Evolutionary conservation across 768 basidiomycete genomes (phyloP).

Genomic region (Tylopilus sp.): DNA sequence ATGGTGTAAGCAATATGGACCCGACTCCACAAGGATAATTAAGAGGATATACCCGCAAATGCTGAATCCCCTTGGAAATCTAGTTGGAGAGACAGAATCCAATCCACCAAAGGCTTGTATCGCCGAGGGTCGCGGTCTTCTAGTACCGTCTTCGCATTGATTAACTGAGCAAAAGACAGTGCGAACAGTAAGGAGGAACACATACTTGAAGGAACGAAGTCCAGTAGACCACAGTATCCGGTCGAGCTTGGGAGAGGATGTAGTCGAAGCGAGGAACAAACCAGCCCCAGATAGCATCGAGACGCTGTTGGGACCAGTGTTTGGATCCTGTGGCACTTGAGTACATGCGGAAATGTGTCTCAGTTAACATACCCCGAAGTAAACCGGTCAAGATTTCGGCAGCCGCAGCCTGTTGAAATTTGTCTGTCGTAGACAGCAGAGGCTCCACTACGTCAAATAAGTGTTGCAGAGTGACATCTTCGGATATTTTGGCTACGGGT

Average conservation of each 20-base stretch:
- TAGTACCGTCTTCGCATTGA: constrained; percentile 43
- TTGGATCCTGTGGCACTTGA: constrained; percentile 57
- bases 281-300: constrained; percentile 71
- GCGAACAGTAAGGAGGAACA: not conserved
- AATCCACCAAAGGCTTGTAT: constrained; percentile 66
- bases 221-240: constrained; percentile 80
- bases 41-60: constrained; percentile 63
- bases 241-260: constrained; percentile 74
- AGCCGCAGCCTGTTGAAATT: constrained; percentile 83
- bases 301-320: constrained; percentile 66
- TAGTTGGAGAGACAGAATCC: constrained; percentile 70
- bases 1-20: constrained; percentile 11
- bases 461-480: constrained; percentile 47
- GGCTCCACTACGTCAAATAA: constrained; percentile 57
- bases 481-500: constrained; percentile 62
- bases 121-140: constrained; percentile 78
- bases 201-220: constrained; percentile 51
- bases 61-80: constrained; percentile 86
- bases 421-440: constrained; percentile 61
- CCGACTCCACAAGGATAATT: not conserved
- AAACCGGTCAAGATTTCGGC: constrained; percentile 73
- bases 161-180: constrained; percentile 7
- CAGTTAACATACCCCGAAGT: constrained; percentile 53
- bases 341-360: not conserved
- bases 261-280: constrained; percentile 53